Evolutionary conservation across 2,329 filamentous ascomycete species (phyloP).

Genomic region (Pyrenophora seminiperda): DNA sequence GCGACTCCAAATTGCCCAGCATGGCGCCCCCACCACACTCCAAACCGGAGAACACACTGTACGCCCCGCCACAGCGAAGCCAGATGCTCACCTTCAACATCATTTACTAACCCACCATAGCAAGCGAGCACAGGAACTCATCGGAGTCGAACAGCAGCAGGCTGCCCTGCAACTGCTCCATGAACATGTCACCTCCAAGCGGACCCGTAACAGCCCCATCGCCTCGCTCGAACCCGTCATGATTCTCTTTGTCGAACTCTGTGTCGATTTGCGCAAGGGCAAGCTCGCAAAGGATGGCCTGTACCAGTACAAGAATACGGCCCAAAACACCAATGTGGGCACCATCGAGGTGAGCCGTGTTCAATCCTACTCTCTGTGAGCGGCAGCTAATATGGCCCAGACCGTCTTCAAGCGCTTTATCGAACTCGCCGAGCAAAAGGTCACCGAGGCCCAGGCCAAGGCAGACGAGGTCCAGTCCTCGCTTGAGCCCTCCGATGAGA

Average conservation of each 20-base stretch:
- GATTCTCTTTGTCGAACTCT: conserved; percentile 95
- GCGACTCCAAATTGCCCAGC: conserved; percentile 48
- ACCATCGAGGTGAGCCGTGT: conserved; percentile 79
- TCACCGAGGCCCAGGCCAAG: conserved; percentile 92
- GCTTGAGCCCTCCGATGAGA: conserved; percentile 75
- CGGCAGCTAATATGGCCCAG: conserved; percentile 30
- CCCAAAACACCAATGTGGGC: conserved; percentile 96
- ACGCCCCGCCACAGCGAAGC: conserved; percentile 21
- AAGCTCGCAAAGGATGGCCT: conserved; percentile 98
- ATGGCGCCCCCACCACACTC: conserved; percentile 97
- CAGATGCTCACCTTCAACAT: not conserved
- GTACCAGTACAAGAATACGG: conserved; percentile 99
- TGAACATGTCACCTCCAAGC: conserved; percentile 98
- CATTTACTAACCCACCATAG: conserved; percentile 24
- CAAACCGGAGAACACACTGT: conserved; percentile 97
- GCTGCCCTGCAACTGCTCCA: conserved; percentile 94
- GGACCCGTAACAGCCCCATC: conserved; percentile 96
- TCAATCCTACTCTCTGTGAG: not conserved
- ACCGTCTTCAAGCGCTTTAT: conserved; percentile 97
- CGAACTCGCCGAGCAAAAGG: conserved; percentile 93
- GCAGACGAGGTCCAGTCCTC: conserved; percentile 92
- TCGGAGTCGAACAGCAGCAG: conserved; percentile 91
- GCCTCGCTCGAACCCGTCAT: conserved; percentile 96
- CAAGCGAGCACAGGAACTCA: conserved; percentile 92
- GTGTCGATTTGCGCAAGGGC: conserved; percentile 95